Evolutionary conservation across 2,329 filamentous ascomycete genomes (phyloP), one percentile per base, ranked within the genome.

Genomic region (Leptographium wingfieldii): DNA sequence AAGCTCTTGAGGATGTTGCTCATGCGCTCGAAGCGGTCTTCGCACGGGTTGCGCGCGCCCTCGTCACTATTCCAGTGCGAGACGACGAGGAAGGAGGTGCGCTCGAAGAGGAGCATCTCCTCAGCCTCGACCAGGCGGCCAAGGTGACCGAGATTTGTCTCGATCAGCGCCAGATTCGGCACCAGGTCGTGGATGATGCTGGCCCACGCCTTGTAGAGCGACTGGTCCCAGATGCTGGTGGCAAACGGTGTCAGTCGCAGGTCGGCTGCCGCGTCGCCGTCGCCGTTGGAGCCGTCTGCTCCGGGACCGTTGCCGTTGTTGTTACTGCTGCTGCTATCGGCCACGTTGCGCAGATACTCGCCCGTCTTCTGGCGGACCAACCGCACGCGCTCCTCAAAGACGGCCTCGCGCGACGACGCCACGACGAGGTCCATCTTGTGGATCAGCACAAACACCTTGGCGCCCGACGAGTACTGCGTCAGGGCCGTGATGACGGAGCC

Each of bases 371-470:
- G 82, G 61, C 86, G 83, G 63, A 96, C 89, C 59, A 91, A 77
- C 35, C 83, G 79, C 29, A 91, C 86, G 62, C 90, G 86, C 68
- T 95, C 88, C 63, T 92, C 86, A 72, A 95, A 96, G 64, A 96
- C 84, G 61, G 83, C 77, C 69, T 91, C 86, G 62, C 92, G 88
- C 66, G 87, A 83, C 60, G 87, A 82, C 48, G 85, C 82, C 66
- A 92, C 88, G 56, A 97, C 90, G 31, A 99, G 82, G 71, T 99
- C 94, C 88, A 99, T 96, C 75, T 99, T 99, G 84, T 99, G 94
- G 66, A 99, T 88, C 53, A 99, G 83, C 63, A 94, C 88, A 75
- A 97, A 99, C 68, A 99, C 86, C 71, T 89, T 88, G 63, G 92
- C 90, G 3, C 78, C 76, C 38, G 82, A 78, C 55, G 89, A 95